Percentiles rank a stretch among this genome's conserved stretches.
Conservation (phyloP, 352 stramenopile genomes). For the Phytopythium cucurbitacearum region DNA sequence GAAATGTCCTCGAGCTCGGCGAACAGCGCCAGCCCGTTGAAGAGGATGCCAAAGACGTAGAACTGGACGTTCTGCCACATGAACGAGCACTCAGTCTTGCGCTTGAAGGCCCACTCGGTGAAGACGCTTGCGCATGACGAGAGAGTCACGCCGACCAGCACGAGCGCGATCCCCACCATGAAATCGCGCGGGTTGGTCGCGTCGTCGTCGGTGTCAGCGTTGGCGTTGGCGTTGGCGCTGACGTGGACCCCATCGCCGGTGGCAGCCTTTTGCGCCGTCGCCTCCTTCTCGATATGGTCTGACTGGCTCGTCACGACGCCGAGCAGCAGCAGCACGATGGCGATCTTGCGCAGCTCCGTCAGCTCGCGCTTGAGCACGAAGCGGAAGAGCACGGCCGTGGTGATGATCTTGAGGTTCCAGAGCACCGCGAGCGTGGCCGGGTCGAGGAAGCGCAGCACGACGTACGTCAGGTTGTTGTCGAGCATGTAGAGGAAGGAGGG, state of each 20-base stretch:
- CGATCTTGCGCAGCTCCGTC: slow-evolving; percentile 67
- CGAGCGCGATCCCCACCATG: slow-evolving; percentile 49
- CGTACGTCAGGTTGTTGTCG: slow-evolving; percentile 88
- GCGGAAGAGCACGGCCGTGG: slow-evolving; percentile 80
- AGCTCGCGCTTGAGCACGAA: slow-evolving; percentile 72
- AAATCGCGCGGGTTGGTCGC: slow-evolving; percentile 24
- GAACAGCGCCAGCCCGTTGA: slow-evolving; percentile 61
- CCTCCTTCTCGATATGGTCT: slow-evolving; percentile 50
- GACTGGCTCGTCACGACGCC: slow-evolving; percentile 81
- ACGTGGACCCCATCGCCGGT: slow-evolving; percentile 10
- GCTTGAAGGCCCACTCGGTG: slow-evolving; percentile 84
- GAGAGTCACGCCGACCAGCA: slow-evolving; percentile 69
- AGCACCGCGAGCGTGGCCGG: slow-evolving; percentile 82
- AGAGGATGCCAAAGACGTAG: slow-evolving; percentile 79
- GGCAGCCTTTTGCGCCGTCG: neutral
- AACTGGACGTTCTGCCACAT: slow-evolving; percentile 83
- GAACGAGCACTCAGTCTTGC: slow-evolving; percentile 65
- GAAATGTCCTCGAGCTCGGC: slow-evolving; percentile 42
- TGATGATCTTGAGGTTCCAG: slow-evolving; percentile 88
- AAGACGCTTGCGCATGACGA: slow-evolving; percentile 84
- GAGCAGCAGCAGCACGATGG: slow-evolving; percentile 70
- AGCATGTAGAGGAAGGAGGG: slow-evolving; percentile 84
- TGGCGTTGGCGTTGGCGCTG: slow-evolving; percentile 2
- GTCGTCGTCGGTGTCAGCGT: slow-evolving; percentile 6
- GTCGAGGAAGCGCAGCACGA: slow-evolving; percentile 86